Base-by-base conservation (phyloP, 768 basidiomycete species). In the Porphyrellus cyaneotinctus region DNA sequence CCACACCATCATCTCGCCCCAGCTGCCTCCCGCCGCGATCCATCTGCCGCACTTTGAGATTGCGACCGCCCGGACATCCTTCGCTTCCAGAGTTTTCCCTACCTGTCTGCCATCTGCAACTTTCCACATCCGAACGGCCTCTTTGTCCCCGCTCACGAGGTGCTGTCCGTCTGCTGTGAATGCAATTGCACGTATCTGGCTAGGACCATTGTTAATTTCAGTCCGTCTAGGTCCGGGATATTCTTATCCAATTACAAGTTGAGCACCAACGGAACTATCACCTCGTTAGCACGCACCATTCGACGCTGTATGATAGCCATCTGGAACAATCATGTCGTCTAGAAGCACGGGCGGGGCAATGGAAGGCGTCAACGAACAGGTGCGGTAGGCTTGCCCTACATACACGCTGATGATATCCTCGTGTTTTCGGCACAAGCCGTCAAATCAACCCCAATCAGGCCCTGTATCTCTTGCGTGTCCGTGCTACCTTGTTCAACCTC, bases 111-210 rank as follows among this genome's bases (percentile, higher is more conserved):
- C 30, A 14, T 38, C 44, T n/a, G 13, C 20, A 23, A 49, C 11
- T 18, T 28, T 22, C 57, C 57, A 54, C 35, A 59, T 20, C 24
- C 47, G 43, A 15, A 59, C 43, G 1, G n/a, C 30, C 3, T 58
- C 46, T 41, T 59, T 58, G 46, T 58, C 46, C 15, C 50, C 57
- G 22, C 37, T 49, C 43, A 58, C 57, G 42, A 58, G 31, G 35
- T 41, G 26, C 28, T 36, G 18, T 12, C 46, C 57, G 15, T 53
- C 23, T 6, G 39, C 6, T 24, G 42, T 30, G 31, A 58, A 58
- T 17, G 57, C 33, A 26, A 53, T 1, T 7, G 51, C 51, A 13
- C 57, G 43, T 41, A 49, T 48, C 15, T 36, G 50, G 17, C 57
- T 45, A n/a, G 24, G 12, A 6, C 37, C 46, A 17, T 31, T 30